Evolutionary conservation across 768 basidiomycete genomes (phyloP).

Genomic region (Lactarius psammicola): DNA sequence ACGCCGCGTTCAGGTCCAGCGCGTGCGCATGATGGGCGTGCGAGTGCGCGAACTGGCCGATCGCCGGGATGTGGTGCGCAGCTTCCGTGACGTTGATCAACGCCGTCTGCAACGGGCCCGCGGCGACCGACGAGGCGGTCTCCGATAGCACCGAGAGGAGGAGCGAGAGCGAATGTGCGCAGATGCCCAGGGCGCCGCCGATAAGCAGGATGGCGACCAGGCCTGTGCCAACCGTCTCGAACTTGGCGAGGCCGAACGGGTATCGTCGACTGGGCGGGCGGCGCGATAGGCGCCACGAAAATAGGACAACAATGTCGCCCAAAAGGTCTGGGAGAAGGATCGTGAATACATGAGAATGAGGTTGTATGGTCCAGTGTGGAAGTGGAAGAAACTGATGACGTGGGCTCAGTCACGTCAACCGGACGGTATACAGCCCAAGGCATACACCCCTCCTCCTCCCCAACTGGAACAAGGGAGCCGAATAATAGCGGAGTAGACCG

Average conservation of each 20-base stretch:
- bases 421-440: neutral
- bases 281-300: constrained; percentile 83
- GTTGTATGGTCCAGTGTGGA: neutral
- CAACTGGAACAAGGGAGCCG: neutral
- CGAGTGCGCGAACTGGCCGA: constrained; percentile 40
- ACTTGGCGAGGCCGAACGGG: constrained; percentile 90
- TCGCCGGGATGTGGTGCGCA: constrained; percentile 52
- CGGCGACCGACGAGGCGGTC: constrained; percentile 57
- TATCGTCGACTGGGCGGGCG: constrained; percentile 76
- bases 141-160: constrained; percentile 71
- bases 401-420: neutral
- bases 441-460: neutral
- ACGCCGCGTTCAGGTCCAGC: constrained; percentile 92
- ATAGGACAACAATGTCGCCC: constrained; percentile 89
- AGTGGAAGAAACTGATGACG: neutral
- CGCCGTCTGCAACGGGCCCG: constrained; percentile 63
- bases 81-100: constrained; percentile 54
- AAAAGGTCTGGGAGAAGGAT: constrained; percentile 55
- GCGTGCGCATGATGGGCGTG: constrained; percentile 57
- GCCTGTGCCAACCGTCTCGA: constrained; percentile 93
- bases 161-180: constrained; percentile 86
- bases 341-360: neutral
- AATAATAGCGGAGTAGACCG: neutral
- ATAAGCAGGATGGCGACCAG: constrained; percentile 85
- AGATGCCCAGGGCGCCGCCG: constrained; percentile 79